A percentile compares a stretch with the other conserved stretches of the same genome.
These are phyloP conservation scores for Cucumis hystrix DNA, from an alignment of 306 rosid species.

Conservation along the genomic window DNA sequence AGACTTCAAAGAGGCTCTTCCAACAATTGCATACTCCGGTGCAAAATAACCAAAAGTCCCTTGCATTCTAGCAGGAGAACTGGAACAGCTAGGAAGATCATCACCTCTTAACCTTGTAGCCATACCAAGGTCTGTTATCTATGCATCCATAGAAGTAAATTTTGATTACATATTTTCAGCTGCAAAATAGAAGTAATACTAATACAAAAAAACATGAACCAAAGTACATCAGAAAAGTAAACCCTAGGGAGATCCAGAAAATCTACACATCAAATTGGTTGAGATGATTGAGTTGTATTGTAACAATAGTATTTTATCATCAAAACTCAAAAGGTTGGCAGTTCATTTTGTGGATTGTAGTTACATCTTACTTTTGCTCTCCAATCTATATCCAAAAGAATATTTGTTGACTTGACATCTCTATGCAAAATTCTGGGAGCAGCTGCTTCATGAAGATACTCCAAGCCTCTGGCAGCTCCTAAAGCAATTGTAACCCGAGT, in stretches of 20 bases:
- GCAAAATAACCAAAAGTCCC: conserved; percentile 99
- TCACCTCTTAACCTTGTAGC: conserved; percentile 62
- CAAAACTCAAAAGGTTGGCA: not conserved
- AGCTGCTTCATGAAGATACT: conserved; percentile 97
- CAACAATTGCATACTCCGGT: conserved; percentile 88
- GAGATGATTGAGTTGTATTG: not conserved
- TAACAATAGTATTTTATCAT: not conserved
- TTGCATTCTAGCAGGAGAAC: conserved; percentile 86
- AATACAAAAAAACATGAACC: not conserved
- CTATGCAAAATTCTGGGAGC: conserved; percentile 94
- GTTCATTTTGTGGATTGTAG: not conserved
- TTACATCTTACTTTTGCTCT: conserved; percentile 54
- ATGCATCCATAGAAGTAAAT: conserved; percentile 12
- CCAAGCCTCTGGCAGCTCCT: conserved; percentile 96
- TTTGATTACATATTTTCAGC: not conserved
- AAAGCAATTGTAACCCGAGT: conserved; percentile 79
- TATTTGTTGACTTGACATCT: conserved; percentile 92
- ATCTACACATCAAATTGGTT: not conserved
- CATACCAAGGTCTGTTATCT: conserved; percentile 99
- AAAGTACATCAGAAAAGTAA: not conserved
- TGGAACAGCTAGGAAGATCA: conserved; percentile 60
- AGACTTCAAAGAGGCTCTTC: conserved; percentile 79
- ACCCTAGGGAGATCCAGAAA: not conserved
- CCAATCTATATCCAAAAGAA: conserved; percentile 81
- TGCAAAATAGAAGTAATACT: not conserved